Evolutionary conservation across 2,329 filamentous ascomycete species (phyloP), one percentile per base, ranked within the genome.

Genomic region (Aspergillus fijiensis): DNA sequence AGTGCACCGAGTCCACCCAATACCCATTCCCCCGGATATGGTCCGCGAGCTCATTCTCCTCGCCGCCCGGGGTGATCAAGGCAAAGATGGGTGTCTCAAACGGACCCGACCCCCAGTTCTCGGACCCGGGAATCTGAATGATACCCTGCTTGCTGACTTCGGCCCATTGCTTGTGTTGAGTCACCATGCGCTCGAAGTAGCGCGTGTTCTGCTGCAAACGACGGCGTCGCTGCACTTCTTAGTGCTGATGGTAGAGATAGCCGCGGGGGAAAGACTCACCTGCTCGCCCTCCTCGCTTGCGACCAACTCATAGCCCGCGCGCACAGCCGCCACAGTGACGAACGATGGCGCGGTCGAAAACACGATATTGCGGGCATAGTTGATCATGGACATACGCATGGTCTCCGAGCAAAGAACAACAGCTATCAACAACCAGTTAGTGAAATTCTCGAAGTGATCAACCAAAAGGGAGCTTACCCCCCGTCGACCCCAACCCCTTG

Each of bases 401-500:
- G 39, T 45, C 16, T 45, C 39, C 16, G 39, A 45, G 39, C 12
- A 12, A 19, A 45, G 39, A 3, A 45, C 39, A 45, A 45, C n/a
- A n/a, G 39, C 39, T 45, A 45, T 5, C 14, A 19, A 1, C 16
- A 5, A 45, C 7, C 27, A 19, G 7, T 45, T 16, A 45, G 39
- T 45, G 14, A n/a, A 6, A 19, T 7, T 19, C 39, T 12, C 14
- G 1, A 3, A 19, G 16, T n/a, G 39, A 19, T 19, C 14, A 19
- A 29, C 9, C 39, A 9, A 19, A 45, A 45, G 14, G 14, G 25
- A 55, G 59, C 63, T 42, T 60, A 73, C 72, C 72, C 25, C 72
- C 72, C 19, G 53, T 51, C 1, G 64, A 58, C 3, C 42, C 63
- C n/a, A 73, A 35, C 0, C 67, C 70, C 56, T 74, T 75, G 2